These are phyloP conservation scores for Tetrahymena malaccensis DNA, from an alignment of 73 alveolate species.

Conservation along the genomic window DNA sequence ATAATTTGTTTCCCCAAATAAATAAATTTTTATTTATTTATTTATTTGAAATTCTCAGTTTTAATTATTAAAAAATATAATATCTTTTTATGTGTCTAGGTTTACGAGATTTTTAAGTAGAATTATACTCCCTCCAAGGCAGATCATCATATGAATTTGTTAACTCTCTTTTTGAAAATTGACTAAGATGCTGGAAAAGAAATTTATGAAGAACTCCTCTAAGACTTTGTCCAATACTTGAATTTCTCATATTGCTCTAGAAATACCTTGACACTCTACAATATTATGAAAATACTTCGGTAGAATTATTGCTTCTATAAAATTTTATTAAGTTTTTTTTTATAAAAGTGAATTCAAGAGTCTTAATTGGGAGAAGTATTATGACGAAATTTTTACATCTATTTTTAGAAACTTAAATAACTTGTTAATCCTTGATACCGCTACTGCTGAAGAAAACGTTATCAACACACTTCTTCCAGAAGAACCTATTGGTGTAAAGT, in stretches of 20 bases:
- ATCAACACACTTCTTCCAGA: neutral
- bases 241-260: neutral
- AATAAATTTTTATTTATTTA: neutral
- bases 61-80: neutral
- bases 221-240: neutral
- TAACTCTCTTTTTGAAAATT: neutral
- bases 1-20: neutral
- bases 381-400: neutral
- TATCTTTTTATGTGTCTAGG: neutral
- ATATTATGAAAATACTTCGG: neutral
- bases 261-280: neutral
- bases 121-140: neutral
- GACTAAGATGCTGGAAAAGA: neutral
- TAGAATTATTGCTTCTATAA: neutral
- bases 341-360: neutral
- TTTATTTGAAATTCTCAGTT: neutral
- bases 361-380: neutral
- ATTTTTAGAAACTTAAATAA: neutral
- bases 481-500: neutral
- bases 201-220: neutral
- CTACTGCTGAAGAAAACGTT: neutral
- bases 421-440: neutral
- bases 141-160: neutral
- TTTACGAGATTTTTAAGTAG: neutral
- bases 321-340: neutral